A percentile compares a stretch with the other conserved stretches of the same genome.
Conservation (phyloP, 345 rosid genomes). For the Cardiospermum halicacabum region DNA sequence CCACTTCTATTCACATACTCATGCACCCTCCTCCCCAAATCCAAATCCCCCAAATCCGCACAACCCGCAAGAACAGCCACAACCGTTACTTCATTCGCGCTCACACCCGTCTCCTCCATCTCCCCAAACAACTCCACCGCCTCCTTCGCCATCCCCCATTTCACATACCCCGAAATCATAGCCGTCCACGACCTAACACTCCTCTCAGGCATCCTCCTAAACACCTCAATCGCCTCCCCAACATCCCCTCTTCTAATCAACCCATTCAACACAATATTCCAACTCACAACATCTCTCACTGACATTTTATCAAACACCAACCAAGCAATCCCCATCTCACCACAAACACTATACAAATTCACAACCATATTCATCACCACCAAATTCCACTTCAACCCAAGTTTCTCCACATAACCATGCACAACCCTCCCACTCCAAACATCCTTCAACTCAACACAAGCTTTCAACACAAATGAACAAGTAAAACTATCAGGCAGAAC, state of each 20-base stretch:
- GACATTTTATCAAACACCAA: slow-evolving; percentile 42
- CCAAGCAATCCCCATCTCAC: slow-evolving; percentile 24
- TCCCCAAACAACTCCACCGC: slow-evolving; percentile 30
- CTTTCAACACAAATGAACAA: slow-evolving; percentile 34
- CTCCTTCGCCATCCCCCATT: slow-evolving; percentile 23
- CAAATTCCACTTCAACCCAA: slow-evolving; percentile 31
- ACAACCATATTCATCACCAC: slow-evolving; percentile 29
- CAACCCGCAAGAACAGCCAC: slow-evolving; percentile 35
- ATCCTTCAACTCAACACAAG: slow-evolving; percentile 20
- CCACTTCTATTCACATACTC: slow-evolving; percentile 23
- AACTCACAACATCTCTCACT: slow-evolving; percentile 29
- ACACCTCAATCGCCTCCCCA: slow-evolving; percentile 17
- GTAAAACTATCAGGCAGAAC: slow-evolving; percentile 30
- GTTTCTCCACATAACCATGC: slow-evolving; percentile 32
- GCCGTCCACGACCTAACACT: slow-evolving; percentile 35
- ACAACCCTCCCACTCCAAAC: slow-evolving; percentile 13
- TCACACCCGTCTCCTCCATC: slow-evolving; percentile 26
- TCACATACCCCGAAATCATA: slow-evolving; percentile 29
- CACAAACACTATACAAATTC: slow-evolving; percentile 25
- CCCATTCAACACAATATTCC: slow-evolving; percentile 30
- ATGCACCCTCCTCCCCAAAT: slow-evolving; percentile 32
- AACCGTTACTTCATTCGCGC: slow-evolving; percentile 28
- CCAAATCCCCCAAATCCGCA: slow-evolving; percentile 31
- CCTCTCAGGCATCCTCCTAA: slow-evolving; percentile 30
- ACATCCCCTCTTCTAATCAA: slow-evolving; percentile 25